Evolutionary conservation across 768 basidiomycete species (phyloP).

Genomic region (Suillus ampliporus): DNA sequence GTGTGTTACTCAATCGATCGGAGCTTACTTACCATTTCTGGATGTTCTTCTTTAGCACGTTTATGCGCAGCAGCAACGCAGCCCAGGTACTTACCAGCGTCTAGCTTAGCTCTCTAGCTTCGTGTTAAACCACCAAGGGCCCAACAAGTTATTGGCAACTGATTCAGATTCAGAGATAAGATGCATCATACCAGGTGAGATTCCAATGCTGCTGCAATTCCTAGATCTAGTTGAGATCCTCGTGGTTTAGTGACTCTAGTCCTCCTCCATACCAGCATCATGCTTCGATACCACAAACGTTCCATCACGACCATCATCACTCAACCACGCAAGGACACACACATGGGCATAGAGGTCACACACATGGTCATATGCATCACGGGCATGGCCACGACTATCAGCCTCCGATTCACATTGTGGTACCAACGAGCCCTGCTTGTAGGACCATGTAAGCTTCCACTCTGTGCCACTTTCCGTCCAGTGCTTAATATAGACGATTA

Average conservation of each 20-base stretch:
- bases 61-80: constrained; percentile 1
- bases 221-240: neutral
- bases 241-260: neutral
- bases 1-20: no score
- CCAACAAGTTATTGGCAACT: no score
- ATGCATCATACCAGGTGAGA: constrained; percentile 3
- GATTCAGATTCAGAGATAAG: neutral
- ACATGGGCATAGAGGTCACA: neutral
- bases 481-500: neutral
- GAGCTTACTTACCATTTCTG: neutral
- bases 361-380: neutral
- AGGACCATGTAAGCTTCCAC: neutral
- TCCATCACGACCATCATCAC: neutral
- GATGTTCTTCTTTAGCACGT: neutral
- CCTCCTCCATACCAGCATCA: constrained; percentile 6
- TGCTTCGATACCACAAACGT: neutral
- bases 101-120: neutral
- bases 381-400: neutral
- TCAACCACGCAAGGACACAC: neutral
- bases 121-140: neutral
- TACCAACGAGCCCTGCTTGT: neutral
- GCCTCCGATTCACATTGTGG: neutral
- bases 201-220: neutral
- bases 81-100: neutral
- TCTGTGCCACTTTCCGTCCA: neutral